A percentile compares a stretch with the other conserved stretches of the same genome.
These are phyloP conservation scores for Sporormia fimetaria DNA, from an alignment of 495 filamentous ascomycete genomes.

Conservation along the genomic window DNA sequence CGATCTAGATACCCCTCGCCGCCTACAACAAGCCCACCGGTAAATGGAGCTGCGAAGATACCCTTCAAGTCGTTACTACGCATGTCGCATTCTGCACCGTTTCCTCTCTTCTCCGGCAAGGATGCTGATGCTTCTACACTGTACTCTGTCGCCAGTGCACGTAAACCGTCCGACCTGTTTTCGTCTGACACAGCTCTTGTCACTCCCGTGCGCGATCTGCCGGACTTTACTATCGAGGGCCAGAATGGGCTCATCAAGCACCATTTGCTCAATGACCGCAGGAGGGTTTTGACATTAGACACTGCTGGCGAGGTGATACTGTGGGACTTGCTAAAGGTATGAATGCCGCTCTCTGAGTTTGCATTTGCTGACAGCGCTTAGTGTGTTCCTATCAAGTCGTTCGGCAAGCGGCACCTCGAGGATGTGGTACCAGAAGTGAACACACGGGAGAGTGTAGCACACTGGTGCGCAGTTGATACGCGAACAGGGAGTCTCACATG, in stretches of 20 bases:
- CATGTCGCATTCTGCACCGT: conserved; percentile 71
- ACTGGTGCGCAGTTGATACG: conserved; percentile 92
- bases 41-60: conserved; percentile 49
- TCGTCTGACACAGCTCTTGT: conserved; percentile 8
- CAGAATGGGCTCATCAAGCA: conserved; percentile 94
- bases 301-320: conserved; percentile 92
- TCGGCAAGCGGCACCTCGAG: conserved; percentile 86
- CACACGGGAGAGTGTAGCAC: conserved; percentile 74
- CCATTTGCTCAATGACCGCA: conserved; percentile 79
- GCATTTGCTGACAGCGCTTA: conserved; percentile 26
- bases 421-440: conserved; percentile 83
- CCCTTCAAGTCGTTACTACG: conserved; percentile 62
- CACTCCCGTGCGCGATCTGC: conserved; percentile 57
- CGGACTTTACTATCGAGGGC: conserved; percentile 57
- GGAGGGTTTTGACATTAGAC: conserved; percentile 79
- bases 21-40: conserved; percentile 20
- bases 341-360: not conserved
- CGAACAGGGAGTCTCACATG: conserved; percentile 83
- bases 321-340: conserved; percentile 83
- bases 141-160: conserved; percentile 39
- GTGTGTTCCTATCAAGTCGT: conserved; percentile 75
- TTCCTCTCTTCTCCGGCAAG: conserved; percentile 42
- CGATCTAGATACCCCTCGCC: conserved; percentile 22
- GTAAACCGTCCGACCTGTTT: conserved; percentile 38
- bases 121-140: conserved; percentile 42